A percentile compares a stretch with the other conserved stretches of the same genome.
Conservation (phyloP, 805 yeast genomes). For the Metschnikowia aberdeeniae region DNA sequence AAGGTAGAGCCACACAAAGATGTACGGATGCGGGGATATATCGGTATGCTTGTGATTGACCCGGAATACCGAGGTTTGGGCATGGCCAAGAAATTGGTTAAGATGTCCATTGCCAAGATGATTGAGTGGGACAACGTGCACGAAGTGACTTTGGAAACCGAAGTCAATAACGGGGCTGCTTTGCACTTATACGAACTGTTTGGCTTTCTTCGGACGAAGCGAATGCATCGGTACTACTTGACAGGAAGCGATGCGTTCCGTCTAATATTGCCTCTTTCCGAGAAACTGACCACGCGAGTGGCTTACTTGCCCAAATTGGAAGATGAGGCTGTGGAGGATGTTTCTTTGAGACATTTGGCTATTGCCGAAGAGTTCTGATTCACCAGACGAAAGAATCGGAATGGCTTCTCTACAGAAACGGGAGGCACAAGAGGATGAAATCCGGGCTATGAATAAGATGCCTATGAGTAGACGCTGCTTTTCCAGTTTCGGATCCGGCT, state of each 20-base stretch:
- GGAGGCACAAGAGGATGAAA: not conserved
- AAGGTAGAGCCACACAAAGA: slow-evolving; percentile 75
- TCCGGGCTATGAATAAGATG: too few species aligned
- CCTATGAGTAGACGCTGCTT: too few species aligned
- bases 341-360: not conserved
- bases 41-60: slow-evolving; percentile 92
- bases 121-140: slow-evolving; percentile 60
- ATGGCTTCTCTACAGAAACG: too few species aligned
- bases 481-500: too few species aligned
- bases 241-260: slow-evolving; percentile 93
- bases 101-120: slow-evolving; percentile 61
- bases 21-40: slow-evolving; percentile 79
- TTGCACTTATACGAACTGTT: slow-evolving; percentile 63
- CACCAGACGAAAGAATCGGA: not conserved
- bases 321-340: not conserved
- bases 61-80: slow-evolving; percentile 70
- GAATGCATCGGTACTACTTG: slow-evolving; percentile 82
- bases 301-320: slow-evolving; percentile 41
- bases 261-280: slow-evolving; percentile 74
- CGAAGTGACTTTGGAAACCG: slow-evolving; percentile 92
- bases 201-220: slow-evolving; percentile 70
- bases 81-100: slow-evolving; percentile 72
- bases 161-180: slow-evolving; percentile 74
- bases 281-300: slow-evolving; percentile 44
- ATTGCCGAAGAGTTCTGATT: not conserved